Evolutionary conservation across 306 rosid genomes (phyloP).

Genomic region (Ormosia semicastrata): DNA sequence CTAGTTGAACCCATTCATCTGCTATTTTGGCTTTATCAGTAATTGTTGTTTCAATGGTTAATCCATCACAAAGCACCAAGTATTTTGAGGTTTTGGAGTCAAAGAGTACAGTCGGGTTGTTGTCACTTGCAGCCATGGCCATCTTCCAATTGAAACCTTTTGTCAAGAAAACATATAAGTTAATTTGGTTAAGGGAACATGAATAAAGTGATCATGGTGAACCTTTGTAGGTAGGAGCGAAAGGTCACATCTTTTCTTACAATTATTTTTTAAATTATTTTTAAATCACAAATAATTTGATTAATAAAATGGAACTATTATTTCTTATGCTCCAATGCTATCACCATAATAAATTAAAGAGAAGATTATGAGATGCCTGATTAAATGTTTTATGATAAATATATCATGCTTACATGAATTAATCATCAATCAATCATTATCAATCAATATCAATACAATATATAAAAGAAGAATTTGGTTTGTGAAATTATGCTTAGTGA

Average conservation of each 20-base stretch:
- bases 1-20: slow-evolving; percentile 21
- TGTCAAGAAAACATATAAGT: neutral
- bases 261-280: too few relatives aligned
- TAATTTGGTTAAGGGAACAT: neutral
- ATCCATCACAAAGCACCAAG: neutral
- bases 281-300: too few relatives aligned
- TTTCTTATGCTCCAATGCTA: too few relatives aligned
- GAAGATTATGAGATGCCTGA: too few relatives aligned
- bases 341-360: too few relatives aligned
- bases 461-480: too few relatives aligned
- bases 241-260: neutral
- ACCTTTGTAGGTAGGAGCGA: neutral
- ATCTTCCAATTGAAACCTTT: neutral
- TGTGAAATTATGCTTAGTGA: too few relatives aligned
- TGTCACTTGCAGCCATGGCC: neutral
- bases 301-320: too few relatives aligned
- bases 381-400: too few relatives aligned
- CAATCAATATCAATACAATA: too few relatives aligned
- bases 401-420: too few relatives aligned
- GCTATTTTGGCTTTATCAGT: neutral
- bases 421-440: too few relatives aligned
- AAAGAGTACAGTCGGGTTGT: neutral
- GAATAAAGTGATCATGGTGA: neutral
- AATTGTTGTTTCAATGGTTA: slow-evolving; percentile 24
- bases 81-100: neutral